Conservation (phyloP, 2,329 filamentous ascomycete genomes). For the Fusarium hainanense region DNA sequence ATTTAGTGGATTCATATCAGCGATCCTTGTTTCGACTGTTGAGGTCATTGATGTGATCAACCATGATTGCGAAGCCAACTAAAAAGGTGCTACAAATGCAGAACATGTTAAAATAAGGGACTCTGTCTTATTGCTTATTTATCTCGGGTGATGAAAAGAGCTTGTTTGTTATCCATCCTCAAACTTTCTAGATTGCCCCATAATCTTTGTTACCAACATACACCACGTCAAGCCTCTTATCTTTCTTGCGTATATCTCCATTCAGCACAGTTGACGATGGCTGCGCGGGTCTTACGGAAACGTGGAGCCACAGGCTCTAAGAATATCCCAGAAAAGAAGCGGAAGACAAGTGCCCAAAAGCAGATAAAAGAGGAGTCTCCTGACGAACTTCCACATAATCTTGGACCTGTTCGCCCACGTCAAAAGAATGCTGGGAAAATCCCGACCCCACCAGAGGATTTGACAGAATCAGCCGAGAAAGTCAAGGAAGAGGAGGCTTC, state of each 20-base stretch:
- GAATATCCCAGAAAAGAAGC: conserved; percentile 7
- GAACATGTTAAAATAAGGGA: neutral
- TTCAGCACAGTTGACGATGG: conserved; percentile 15
- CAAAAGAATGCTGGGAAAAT: conserved; percentile 7
- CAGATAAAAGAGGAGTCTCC: neutral
- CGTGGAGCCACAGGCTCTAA: conserved; percentile 1
- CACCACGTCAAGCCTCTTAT: neutral
- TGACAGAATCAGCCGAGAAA: neutral
- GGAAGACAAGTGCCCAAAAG: conserved; percentile 7
- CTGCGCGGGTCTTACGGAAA: conserved; percentile 31
- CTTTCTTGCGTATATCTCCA: neutral
- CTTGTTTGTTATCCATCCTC: neutral
- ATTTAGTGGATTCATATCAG: conserved; percentile 7
- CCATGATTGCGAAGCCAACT: neutral
- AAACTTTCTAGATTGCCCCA: neutral
- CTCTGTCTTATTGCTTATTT: neutral
- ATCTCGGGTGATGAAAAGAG: conserved; percentile 11
- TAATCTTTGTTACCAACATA: neutral
- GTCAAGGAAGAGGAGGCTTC: conserved; percentile 9
- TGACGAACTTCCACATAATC: conserved; percentile 38
- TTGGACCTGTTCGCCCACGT: conserved; percentile 18
- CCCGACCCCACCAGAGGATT: neutral
- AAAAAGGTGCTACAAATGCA: neutral
- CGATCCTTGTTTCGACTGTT: conserved; percentile 36
- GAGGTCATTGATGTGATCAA: conserved; percentile 36